A percentile compares a stretch with the other conserved stretches of the same genome.
Evolutionary conservation across 169 alveolate species (phyloP).

Genomic region (Eimeria nieschulzi): DNA sequence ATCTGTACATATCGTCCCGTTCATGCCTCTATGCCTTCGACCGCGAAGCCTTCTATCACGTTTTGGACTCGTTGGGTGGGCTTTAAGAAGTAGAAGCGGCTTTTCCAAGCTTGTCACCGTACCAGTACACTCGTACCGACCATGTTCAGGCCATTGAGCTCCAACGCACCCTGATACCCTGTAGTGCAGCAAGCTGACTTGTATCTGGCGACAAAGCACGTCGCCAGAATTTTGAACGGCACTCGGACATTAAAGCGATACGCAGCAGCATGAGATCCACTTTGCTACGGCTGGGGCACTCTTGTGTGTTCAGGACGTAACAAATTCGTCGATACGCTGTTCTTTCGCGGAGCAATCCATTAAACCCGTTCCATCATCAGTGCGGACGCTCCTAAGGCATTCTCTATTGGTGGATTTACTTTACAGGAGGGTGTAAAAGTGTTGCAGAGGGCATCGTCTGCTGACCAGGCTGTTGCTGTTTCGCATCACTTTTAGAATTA

Average conservation of each 20-base stretch:
- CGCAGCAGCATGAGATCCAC: not conserved
- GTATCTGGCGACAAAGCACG: not conserved
- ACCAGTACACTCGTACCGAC: not conserved
- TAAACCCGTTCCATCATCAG: not conserved
- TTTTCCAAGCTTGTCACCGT: not conserved
- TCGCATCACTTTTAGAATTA: too few species aligned
- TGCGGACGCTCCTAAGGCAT: too few species aligned
- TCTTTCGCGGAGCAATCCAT: not conserved
- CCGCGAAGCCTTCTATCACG: constrained; percentile 36
- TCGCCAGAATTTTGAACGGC: not conserved
- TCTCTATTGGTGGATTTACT: too few species aligned
- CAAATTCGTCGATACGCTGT: constrained; percentile 25
- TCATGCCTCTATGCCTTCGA: constrained; percentile 52
- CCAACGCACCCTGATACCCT: not conserved
- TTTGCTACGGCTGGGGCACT: not conserved
- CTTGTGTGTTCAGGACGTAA: not conserved
- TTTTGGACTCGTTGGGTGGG: constrained; percentile 54
- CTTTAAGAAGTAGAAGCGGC: not conserved
- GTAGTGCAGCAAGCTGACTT: not conserved
- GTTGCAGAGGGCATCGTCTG: too few species aligned
- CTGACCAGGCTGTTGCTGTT: too few species aligned
- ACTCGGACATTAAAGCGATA: not conserved
- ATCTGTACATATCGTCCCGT: constrained; percentile 23
- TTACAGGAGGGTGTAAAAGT: too few species aligned
- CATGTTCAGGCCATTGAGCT: not conserved